Conservation (phyloP, 139 green algal species). For the Coelastrella sp. region DNA sequence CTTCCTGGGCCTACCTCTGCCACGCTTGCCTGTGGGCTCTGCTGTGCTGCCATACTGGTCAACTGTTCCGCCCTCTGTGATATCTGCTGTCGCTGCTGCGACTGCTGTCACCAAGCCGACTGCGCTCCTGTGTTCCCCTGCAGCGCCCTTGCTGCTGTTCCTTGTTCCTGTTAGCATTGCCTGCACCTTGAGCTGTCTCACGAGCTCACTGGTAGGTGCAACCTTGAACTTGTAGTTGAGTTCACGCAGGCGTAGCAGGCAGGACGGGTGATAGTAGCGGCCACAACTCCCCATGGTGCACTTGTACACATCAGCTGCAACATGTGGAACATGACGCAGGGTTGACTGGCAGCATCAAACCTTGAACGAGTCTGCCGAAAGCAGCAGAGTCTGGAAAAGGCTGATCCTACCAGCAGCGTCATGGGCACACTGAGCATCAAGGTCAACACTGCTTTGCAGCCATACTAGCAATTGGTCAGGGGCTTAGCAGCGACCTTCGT, state of each 20-base stretch:
- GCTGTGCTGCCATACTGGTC: background rate
- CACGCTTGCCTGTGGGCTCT: background rate
- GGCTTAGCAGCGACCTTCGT: background rate
- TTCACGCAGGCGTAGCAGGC: constrained; percentile 16
- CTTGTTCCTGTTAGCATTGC: background rate
- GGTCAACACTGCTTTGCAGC: no score
- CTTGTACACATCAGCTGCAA: constrained; percentile 40
- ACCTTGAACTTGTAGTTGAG: constrained; percentile 26
- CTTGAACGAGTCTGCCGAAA: background rate
- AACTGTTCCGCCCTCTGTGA: background rate
- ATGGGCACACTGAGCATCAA: no score
- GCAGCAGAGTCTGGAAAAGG: no score
- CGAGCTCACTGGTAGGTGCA: background rate
- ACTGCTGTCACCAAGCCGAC: background rate
- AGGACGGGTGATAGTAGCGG: constrained; percentile 27
- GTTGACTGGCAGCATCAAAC: background rate
- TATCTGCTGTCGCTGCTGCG: background rate
- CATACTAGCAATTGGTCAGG: no score
- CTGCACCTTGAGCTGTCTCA: constrained; percentile 13
- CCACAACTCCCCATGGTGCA: constrained; percentile 42
- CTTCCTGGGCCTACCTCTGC: background rate
- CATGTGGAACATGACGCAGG: background rate
- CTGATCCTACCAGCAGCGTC: no score
- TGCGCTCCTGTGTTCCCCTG: background rate
- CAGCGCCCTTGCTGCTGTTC: background rate